Evolutionary conservation across 2,329 filamentous ascomycete genomes (phyloP).

Genomic region (Aureobasidium vineae): DNA sequence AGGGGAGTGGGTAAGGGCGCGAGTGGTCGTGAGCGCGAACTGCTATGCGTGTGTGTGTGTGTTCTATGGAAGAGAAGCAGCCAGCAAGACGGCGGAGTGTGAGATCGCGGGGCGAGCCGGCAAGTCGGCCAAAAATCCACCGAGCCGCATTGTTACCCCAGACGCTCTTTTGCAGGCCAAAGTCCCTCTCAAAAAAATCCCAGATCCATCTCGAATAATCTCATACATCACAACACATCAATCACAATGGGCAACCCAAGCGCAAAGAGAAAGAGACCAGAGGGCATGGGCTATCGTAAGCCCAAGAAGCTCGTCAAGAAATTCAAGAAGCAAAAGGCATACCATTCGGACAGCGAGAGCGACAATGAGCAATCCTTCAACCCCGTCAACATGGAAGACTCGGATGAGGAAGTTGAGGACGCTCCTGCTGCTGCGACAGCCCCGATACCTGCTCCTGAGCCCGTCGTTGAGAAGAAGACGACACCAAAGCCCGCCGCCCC

Average conservation of each 20-base stretch:
- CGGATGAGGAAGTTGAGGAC: slow-evolving; percentile 43
- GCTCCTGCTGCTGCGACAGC: background rate
- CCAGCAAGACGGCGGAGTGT: background rate
- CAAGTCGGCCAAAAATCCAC: background rate
- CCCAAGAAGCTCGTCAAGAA: slow-evolving; percentile 56
- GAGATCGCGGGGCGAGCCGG: background rate
- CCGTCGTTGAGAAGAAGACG: slow-evolving; percentile 23
- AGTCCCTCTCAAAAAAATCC: slow-evolving; percentile 11
- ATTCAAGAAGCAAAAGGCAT: slow-evolving; percentile 61
- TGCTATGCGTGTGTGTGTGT: background rate
- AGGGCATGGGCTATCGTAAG: slow-evolving; percentile 42
- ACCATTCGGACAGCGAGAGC: slow-evolving; percentile 62
- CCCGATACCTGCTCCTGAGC: slow-evolving; percentile 30
- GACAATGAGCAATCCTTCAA: slow-evolving; percentile 46
- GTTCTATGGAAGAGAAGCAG: background rate
- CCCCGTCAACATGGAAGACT: slow-evolving; percentile 52
- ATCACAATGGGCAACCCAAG: slow-evolving; percentile 27
- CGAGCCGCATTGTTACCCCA: background rate
- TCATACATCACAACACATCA: slow-evolving; percentile 23
- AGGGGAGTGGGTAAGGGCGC: background rate
- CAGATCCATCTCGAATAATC: background rate
- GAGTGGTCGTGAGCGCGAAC: background rate
- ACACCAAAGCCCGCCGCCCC: background rate
- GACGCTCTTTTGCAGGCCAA: background rate
- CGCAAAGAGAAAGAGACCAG: slow-evolving; percentile 46